A percentile compares a stretch with the other conserved stretches of the same genome.
Evolutionary conservation across 1,284 basidiomycete genomes (phyloP).

Genomic region (Apiotrichum veenhuisii): DNA sequence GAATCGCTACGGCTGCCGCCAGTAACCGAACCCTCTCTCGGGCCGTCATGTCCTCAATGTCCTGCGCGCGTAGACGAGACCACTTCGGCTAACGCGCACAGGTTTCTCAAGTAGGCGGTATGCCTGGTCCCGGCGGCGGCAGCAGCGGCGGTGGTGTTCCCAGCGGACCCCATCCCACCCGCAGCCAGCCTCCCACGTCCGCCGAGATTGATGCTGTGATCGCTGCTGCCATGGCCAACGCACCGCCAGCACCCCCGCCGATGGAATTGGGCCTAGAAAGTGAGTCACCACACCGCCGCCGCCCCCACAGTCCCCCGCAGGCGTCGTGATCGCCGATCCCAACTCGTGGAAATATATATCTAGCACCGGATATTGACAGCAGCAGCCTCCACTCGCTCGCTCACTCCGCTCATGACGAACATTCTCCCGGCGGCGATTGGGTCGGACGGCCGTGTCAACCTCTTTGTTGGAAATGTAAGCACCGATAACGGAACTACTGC

Average conservation of each 20-base stretch:
- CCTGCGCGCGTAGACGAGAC: no score
- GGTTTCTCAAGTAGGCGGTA: background rate
- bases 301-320: no score
- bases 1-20: no score
- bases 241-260: conserved; percentile 34
- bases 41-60: no score
- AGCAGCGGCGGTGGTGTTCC: no score
- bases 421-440: conserved; percentile 46
- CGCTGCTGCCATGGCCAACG: conserved; percentile 47
- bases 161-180: background rate
- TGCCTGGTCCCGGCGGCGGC: no score
- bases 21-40: no score
- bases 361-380: background rate
- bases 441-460: conserved; percentile 77
- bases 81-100: background rate
- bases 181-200: conserved; percentile 32
- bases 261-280: conserved; percentile 26
- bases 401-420: conserved; percentile 47
- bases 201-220: conserved; percentile 49
- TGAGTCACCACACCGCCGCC: conserved; percentile 13
- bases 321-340: no score
- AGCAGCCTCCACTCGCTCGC: conserved; percentile 30
- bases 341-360: no score
- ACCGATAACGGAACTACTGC: background rate
- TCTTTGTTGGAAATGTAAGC: conserved; percentile 82